Percentiles rank a stretch among this genome's conserved stretches.
These are phyloP conservation scores for Beauveria varroae DNA, from an alignment of 2,329 filamentous ascomycete species.

Conservation along the genomic window DNA sequence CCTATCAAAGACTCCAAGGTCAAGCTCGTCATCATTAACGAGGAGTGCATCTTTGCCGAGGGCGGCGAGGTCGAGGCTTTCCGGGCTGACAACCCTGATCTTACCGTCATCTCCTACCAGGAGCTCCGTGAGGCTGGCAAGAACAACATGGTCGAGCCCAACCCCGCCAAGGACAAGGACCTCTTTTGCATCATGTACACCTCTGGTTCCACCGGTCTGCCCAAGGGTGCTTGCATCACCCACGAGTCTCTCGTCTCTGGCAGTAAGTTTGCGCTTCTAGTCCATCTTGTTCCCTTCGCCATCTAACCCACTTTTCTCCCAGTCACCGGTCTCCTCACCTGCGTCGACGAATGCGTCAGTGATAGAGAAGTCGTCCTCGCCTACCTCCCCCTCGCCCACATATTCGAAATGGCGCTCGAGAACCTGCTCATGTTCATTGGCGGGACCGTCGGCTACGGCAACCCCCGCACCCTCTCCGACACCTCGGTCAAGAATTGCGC, in stretches of 20 bases:
- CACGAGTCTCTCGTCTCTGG: conserved; percentile 76
- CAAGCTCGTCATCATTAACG: conserved; percentile 57
- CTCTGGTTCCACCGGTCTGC: conserved; percentile 80
- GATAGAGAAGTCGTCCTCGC: conserved; percentile 74
- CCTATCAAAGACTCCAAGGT: conserved; percentile 51
- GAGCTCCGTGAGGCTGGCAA: conserved; percentile 52
- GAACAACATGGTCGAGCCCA: conserved; percentile 62
- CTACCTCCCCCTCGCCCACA: conserved; percentile 91
- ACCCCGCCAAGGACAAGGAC: conserved; percentile 66
- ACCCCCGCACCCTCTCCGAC: conserved; percentile 82
- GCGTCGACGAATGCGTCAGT: conserved; percentile 71
- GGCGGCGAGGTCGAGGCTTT: conserved; percentile 46
- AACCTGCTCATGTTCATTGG: conserved; percentile 86
- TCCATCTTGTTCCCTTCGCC: not conserved
- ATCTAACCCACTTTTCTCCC: conserved; percentile 10
- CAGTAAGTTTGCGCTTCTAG: conserved; percentile 31
- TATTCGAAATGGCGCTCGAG: conserved; percentile 93
- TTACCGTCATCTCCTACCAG: conserved; percentile 46
- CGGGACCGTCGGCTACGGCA: conserved; percentile 88
- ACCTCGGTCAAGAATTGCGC: conserved; percentile 79
- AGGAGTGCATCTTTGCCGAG: conserved; percentile 44
- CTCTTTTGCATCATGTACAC: conserved; percentile 83
- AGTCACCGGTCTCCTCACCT: conserved; percentile 72
- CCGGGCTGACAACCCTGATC: conserved; percentile 45
- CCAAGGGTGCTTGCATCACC: conserved; percentile 80